A percentile compares a stretch with the other conserved stretches of the same genome.
phyloP scores from a whole-genome alignment of 2,329 filamentous ascomycete species.

The Penicillium sp. region DNA sequence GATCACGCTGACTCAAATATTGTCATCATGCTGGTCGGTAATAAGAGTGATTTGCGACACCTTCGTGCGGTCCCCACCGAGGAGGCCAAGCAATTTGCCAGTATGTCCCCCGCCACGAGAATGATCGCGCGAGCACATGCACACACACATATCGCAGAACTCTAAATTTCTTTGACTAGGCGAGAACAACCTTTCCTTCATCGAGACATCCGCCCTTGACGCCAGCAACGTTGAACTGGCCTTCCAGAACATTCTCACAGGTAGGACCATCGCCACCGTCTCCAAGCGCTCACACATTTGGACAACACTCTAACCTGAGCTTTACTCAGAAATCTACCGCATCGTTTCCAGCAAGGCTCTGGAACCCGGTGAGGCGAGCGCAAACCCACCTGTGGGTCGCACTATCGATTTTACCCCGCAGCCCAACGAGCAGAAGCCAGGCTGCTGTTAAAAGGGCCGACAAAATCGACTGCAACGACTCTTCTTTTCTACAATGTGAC shows the following conservation, averaged over 20 bases:
- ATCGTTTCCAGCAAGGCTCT: conserved; percentile 98
- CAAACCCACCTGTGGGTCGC: conserved; percentile 72
- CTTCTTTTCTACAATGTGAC: conserved; percentile 35
- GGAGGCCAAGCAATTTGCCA: conserved; percentile 96
- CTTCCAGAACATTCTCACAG: conserved; percentile 98
- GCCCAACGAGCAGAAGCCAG: conserved; percentile 66
- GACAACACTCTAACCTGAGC: neutral
- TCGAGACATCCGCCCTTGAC: conserved; percentile 97
- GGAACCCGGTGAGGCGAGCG: conserved; percentile 76
- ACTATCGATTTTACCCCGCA: conserved; percentile 81
- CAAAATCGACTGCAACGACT: conserved; percentile 29
- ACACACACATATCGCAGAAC: neutral
- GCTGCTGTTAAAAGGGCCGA: conserved; percentile 35
- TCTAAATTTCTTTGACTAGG: conserved; percentile 49
- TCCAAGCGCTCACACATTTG: neutral
- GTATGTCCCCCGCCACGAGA: conserved; percentile 46
- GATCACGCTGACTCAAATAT: conserved; percentile 98
- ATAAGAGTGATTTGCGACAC: conserved; percentile 99
- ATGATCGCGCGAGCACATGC: neutral
- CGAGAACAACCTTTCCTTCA: conserved; percentile 97
- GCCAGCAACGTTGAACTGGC: conserved; percentile 98
- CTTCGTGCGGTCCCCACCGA: conserved; percentile 94
- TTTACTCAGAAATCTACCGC: conserved; percentile 81
- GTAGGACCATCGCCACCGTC: conserved; percentile 48
- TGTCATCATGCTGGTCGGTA: conserved; percentile 98